A percentile compares a stretch with the other conserved stretches of the same genome.
These are phyloP conservation scores for Cystoisospora suis DNA, from an alignment of 169 alveolate genomes.

Conservation along the genomic window DNA sequence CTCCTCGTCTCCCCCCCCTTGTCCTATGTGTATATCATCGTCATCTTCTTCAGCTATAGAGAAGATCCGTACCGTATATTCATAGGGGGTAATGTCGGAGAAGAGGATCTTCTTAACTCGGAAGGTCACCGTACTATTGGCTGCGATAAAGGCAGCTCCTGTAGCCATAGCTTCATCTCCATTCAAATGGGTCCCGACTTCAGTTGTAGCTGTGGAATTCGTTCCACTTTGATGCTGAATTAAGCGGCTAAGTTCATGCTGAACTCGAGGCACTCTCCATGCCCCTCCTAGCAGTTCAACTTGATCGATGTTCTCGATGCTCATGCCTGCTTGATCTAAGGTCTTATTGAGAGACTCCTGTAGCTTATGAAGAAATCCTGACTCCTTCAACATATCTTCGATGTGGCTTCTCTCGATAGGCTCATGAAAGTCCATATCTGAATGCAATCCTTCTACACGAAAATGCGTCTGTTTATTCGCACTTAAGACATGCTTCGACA, in stretches of 20 bases:
- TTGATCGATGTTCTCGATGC: constrained; percentile 21
- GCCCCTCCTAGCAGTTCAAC: constrained; percentile 69
- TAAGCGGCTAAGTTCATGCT: not conserved
- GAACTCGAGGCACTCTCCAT: constrained; percentile 65
- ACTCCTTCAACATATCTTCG: constrained; percentile 19
- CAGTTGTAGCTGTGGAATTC: constrained; percentile 22
- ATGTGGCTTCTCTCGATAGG: constrained; percentile 22
- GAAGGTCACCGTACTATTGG: constrained; percentile 56
- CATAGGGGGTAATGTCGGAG: constrained; percentile 45
- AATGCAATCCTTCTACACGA: constrained; percentile 47
- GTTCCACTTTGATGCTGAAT: not conserved
- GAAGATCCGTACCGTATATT: constrained; percentile 23
- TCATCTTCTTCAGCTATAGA: constrained; percentile 17
- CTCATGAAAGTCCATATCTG: constrained; percentile 32
- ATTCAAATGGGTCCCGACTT: constrained; percentile 60
- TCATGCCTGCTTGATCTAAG: constrained; percentile 9
- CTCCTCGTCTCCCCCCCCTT: constrained; percentile 23
- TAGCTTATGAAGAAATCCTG: constrained; percentile 7
- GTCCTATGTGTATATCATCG: not conserved
- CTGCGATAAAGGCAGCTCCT: constrained; percentile 69
- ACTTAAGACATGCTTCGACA: constrained; percentile 62
- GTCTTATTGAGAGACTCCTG: constrained; percentile 32
- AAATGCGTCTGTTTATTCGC: constrained; percentile 52
- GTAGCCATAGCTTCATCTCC: constrained; percentile 71
- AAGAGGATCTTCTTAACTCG: constrained; percentile 51